Evolutionary conservation across 2,329 filamentous ascomycete genomes (phyloP).

Genomic region (Biscogniauxia sp.): DNA sequence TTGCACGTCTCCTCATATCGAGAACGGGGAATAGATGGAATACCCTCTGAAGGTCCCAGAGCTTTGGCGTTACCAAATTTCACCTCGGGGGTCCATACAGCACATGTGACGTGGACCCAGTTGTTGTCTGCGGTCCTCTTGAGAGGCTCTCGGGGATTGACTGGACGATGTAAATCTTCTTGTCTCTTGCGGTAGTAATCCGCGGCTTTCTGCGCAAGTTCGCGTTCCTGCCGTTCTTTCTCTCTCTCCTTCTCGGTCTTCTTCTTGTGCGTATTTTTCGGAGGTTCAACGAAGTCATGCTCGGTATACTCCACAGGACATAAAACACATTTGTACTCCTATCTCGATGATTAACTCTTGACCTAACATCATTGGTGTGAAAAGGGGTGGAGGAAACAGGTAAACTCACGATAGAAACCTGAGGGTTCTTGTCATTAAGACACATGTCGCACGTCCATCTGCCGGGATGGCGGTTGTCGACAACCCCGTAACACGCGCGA

Average conservation of each 20-base stretch:
- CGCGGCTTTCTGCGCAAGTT: conserved; percentile 74
- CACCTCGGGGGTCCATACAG: conserved; percentile 87
- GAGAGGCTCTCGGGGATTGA: conserved; percentile 82
- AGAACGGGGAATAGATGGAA: conserved; percentile 72
- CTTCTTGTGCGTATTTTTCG: conserved; percentile 83
- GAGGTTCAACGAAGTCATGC: conserved; percentile 79
- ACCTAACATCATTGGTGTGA: background rate
- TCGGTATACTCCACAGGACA: conserved; percentile 82
- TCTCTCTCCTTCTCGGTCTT: conserved; percentile 84
- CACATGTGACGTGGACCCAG: conserved; percentile 95
- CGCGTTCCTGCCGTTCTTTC: conserved; percentile 81
- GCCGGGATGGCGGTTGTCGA: conserved; percentile 63
- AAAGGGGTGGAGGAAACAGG: background rate
- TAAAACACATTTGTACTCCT: conserved; percentile 89
- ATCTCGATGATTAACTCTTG: conserved; percentile 30
- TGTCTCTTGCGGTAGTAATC: conserved; percentile 84
- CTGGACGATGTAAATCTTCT: conserved; percentile 77
- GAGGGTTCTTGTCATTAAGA: conserved; percentile 85
- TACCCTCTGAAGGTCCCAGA: conserved; percentile 84
- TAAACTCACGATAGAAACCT: conserved; percentile 78
- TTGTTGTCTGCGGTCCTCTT: conserved; percentile 96
- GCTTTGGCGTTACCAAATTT: conserved; percentile 85
- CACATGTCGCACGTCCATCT: conserved; percentile 98
- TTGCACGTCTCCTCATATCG: conserved; percentile 79
- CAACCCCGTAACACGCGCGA: conserved; percentile 85